Percentiles rank a stretch among this genome's conserved stretches.
phyloP scores from a whole-genome alignment of 2,329 filamentous ascomycete species.

The Chrysoporthe austroafricana region DNA sequence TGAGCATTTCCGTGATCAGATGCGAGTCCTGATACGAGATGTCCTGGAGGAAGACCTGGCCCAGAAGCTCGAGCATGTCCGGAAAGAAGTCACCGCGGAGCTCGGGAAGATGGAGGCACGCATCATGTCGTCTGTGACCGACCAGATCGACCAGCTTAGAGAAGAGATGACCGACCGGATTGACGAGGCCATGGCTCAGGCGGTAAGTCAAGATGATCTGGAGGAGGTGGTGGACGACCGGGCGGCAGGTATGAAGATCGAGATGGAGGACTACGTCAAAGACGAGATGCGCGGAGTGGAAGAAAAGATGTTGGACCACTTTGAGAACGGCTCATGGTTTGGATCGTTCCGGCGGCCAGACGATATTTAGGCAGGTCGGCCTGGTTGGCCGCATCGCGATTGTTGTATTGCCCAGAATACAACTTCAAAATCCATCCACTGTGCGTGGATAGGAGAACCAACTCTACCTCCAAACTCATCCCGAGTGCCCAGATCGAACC shows the following conservation, averaged over 20 bases:
- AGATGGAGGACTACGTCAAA: conserved; percentile 18
- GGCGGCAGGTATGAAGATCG: conserved; percentile 13
- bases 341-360: conserved; percentile 6
- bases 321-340: conserved; percentile 15
- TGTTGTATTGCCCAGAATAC: not conserved
- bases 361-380: not conserved
- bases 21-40: not conserved
- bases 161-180: conserved; percentile 13
- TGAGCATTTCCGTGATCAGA: conserved; percentile 8
- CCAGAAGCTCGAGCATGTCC: conserved; percentile 1
- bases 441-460: not conserved
- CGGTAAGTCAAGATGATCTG: conserved; percentile 5
- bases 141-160: conserved; percentile 2
- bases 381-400: not conserved
- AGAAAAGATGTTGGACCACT: conserved; percentile 14
- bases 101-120: conserved; percentile 11
- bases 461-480: not conserved
- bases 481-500: too few species aligned
- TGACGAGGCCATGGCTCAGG: not conserved
- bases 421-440: not conserved
- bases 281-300: conserved; percentile 11
- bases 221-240: conserved; percentile 16
- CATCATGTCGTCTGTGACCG: not conserved
- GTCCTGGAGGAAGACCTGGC: conserved; percentile 4
- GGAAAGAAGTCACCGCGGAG: conserved; percentile 1